Conservation (phyloP, 2,329 filamentous ascomycete species). For the Sporothrix phasma region DNA sequence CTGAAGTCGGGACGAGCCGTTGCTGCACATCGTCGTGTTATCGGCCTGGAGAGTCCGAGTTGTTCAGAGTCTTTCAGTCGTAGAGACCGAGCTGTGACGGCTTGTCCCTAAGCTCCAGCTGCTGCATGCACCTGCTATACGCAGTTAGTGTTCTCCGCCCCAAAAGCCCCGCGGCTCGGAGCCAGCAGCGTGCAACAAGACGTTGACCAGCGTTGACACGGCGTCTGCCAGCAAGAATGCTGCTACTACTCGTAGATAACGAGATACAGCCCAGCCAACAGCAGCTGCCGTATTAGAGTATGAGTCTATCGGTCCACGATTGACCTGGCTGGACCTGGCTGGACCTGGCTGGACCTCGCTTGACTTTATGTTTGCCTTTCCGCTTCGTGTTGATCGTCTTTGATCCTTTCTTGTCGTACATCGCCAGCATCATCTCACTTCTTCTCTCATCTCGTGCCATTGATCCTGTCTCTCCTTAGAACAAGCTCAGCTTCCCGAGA, state of each 20-base stretch:
- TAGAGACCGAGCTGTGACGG: background rate
- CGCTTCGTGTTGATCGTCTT: background rate
- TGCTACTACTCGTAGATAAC: background rate
- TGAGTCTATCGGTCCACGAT: background rate
- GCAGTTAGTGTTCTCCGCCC: conserved; percentile 5
- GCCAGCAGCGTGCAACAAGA: background rate
- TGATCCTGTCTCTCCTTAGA: background rate
- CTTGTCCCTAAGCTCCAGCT: background rate
- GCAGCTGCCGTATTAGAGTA: background rate
- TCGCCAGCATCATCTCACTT: background rate
- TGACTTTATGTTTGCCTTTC: background rate
- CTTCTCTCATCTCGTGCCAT: background rate
- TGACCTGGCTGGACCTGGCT: background rate
- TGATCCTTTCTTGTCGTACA: background rate
- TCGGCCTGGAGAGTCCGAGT: background rate
- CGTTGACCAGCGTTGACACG: background rate
- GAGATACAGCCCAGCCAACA: background rate
- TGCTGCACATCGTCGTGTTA: background rate
- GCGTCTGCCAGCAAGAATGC: background rate
- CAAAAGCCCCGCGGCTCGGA: background rate
- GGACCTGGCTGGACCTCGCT: too few relatives aligned
- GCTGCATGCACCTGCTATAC: conserved; percentile 1
- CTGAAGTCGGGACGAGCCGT: background rate
- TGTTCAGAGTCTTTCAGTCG: background rate
- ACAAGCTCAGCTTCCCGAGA: background rate